Evolutionary conservation across 1,284 basidiomycete genomes (phyloP), one percentile per base, ranked within the genome.

Genomic region (Ganoderma multipileum): DNA sequence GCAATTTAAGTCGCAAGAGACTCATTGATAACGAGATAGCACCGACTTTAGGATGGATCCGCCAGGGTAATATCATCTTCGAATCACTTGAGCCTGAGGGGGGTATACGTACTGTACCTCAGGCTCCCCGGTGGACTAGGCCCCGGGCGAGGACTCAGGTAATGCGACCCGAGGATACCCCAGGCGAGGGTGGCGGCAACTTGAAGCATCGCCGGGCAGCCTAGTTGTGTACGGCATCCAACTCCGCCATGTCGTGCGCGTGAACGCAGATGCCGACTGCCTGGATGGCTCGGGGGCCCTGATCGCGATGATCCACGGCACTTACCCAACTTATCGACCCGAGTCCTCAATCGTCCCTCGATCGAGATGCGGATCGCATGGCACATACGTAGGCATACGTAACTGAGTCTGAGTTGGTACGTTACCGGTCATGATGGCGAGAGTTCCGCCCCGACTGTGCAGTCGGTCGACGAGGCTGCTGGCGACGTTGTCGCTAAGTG

Each of bases 151-250:
- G 23, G 20, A 7, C 11, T 50, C 47, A 50, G 47, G 9, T 50
- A 26, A 26, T 50, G 23, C 23, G 23, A 26, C n/a, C 47, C 47
- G 47, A 50, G 23, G 47, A 50, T 50, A 50, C 26, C 47, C 47
- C 47, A 50, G n/a, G 47, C 47, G 47, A 50, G 47, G 11, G 23
- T 23, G 47, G 47, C 47, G 47, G 47, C 52, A 55, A 55, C 26
- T 55, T 52, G 61, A 55, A 55, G 52, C 52, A 20, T 55, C 52
- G 52, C 18, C 52, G 30, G 52, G 52, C 52, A 16, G 14, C 7
- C 7, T 8, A 39, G 38, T 39, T 54, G 42, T 65, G 64, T 64
- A 60, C 64, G 64, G 64, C 64, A 65, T 65, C 36, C 44, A 11
- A 47, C 44, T 41, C 38, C 26, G 39, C 41, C 36, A 50, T 28